Percentiles rank a stretch among this genome's conserved stretches.
Conservation (phyloP, 2,329 filamentous ascomycete species). For the Pseudocercospora fijiensis region DNA sequence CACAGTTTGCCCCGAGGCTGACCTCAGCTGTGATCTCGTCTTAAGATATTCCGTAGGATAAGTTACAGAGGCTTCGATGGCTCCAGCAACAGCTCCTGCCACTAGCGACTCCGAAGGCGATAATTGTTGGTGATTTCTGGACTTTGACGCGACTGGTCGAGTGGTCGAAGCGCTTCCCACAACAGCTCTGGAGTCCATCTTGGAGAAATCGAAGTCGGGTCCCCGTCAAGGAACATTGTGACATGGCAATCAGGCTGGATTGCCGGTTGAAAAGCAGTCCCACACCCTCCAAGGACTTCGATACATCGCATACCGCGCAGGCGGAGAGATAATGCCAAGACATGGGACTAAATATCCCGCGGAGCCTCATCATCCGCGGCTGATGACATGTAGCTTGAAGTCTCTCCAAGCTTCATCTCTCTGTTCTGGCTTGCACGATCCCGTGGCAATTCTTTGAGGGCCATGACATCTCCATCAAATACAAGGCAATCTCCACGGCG, state of each 20-base stretch:
- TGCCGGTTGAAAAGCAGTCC: too few species aligned
- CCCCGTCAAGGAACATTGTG: too few species aligned
- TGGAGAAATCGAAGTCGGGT: too few species aligned
- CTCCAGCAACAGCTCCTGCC: slow-evolving; percentile 54
- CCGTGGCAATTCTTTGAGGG: background rate
- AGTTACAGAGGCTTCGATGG: slow-evolving; percentile 54
- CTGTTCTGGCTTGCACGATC: background rate
- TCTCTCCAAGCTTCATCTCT: background rate
- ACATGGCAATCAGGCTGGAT: too few species aligned
- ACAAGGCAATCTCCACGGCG: slow-evolving; percentile 6
- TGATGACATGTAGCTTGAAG: background rate
- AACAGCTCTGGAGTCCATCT: too few species aligned
- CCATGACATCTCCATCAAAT: slow-evolving; percentile 7
- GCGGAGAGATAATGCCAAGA: background rate
- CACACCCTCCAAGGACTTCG: too few species aligned
- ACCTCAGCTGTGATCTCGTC: slow-evolving; percentile 35
- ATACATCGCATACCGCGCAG: too few species aligned
- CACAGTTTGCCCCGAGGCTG: slow-evolving; percentile 3
- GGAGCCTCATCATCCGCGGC: background rate
- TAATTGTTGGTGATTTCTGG: background rate
- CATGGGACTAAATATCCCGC: background rate
- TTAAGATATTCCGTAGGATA: slow-evolving; percentile 41
- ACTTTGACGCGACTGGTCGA: background rate
- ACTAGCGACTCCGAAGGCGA: slow-evolving; percentile 47
- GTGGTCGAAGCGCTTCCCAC: too few species aligned